phyloP scores from a whole-genome alignment of 169 alveolate genomes.

The Plasmodium falciparum region DNA sequence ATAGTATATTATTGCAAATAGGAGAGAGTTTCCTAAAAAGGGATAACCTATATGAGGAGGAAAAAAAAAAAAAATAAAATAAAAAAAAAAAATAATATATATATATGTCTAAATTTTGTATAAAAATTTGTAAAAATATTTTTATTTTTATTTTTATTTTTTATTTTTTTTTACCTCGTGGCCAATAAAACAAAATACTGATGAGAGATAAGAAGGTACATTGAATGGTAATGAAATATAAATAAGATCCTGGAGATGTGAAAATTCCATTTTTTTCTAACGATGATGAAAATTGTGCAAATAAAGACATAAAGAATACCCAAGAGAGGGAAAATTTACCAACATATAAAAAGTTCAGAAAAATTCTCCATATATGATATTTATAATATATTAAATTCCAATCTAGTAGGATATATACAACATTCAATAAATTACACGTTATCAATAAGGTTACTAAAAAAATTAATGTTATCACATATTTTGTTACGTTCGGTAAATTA shows the following conservation, averaged over 20 bases:
- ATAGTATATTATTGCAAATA: slow-evolving; percentile 89
- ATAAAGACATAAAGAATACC: slow-evolving; percentile 88
- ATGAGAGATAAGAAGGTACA: slow-evolving; percentile 81
- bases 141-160: too few relatives aligned
- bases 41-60: slow-evolving; percentile 79
- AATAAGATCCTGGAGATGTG: slow-evolving; percentile 85
- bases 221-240: slow-evolving; percentile 87
- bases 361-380: slow-evolving; percentile 89
- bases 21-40: slow-evolving; percentile 82
- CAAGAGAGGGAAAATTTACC: slow-evolving; percentile 92
- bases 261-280: slow-evolving; percentile 86
- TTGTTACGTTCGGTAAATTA: slow-evolving; percentile 89
- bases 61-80: neutral
- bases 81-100: neutral
- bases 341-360: slow-evolving; percentile 86
- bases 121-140: slow-evolving; percentile 23
- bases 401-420: slow-evolving; percentile 85
- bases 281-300: slow-evolving; percentile 86
- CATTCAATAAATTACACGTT: slow-evolving; percentile 83
- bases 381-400: slow-evolving; percentile 84
- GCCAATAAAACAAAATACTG: slow-evolving; percentile 86
- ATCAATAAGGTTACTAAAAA: slow-evolving; percentile 85
- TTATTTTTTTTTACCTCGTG: slow-evolving; percentile 79
- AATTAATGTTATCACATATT: slow-evolving; percentile 84
- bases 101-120: neutral